Percentiles rank a stretch among this genome's conserved stretches.
These are phyloP conservation scores for Punctularia strigosozonata DNA, from an alignment of 768 basidiomycete genomes.

Conservation along the genomic window DNA sequence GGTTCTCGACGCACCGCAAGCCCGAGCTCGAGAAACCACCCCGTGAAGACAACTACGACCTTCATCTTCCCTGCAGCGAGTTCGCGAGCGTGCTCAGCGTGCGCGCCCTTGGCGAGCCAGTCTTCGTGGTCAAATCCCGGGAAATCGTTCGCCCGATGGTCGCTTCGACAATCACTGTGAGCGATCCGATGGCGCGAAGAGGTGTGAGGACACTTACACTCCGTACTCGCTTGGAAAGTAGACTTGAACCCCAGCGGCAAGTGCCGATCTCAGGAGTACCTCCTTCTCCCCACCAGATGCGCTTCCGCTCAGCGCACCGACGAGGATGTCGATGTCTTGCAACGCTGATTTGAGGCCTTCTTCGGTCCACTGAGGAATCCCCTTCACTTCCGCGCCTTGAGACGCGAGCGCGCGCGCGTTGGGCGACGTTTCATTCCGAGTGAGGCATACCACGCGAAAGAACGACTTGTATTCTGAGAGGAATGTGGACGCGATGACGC, in stretches of 20 bases:
- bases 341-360: conserved; percentile 5
- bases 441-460: conserved; percentile 10
- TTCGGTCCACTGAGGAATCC: conserved; percentile 1
- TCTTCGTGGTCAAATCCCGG: conserved; percentile 5
- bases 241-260: conserved; percentile 9
- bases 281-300: conserved; percentile 1
- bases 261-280: conserved; percentile 4
- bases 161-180: conserved; percentile 1
- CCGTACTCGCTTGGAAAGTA: conserved; percentile 12
- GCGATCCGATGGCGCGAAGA: too few relatives aligned
- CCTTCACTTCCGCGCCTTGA: conserved; percentile 9
- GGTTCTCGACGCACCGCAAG: conserved; percentile 8
- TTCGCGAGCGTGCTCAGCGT: conserved; percentile 3
- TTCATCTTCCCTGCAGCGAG: conserved; percentile 7
- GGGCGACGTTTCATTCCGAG: conserved; percentile 7
- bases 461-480: conserved; percentile 1
- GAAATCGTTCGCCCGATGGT: conserved; percentile 10
- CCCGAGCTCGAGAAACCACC: conserved; percentile 9
- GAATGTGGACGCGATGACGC: neutral
- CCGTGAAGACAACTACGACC: conserved; percentile 9
- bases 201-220: conserved; percentile 6
- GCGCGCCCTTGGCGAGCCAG: conserved; percentile 5
- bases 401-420: conserved; percentile 5
- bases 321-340: conserved; percentile 12
- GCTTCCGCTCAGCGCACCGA: conserved; percentile 7